Percentiles rank a stretch among this genome's conserved stretches.
Evolutionary conservation across 345 rosid species (phyloP).

Genomic region (Linum tenue): DNA sequence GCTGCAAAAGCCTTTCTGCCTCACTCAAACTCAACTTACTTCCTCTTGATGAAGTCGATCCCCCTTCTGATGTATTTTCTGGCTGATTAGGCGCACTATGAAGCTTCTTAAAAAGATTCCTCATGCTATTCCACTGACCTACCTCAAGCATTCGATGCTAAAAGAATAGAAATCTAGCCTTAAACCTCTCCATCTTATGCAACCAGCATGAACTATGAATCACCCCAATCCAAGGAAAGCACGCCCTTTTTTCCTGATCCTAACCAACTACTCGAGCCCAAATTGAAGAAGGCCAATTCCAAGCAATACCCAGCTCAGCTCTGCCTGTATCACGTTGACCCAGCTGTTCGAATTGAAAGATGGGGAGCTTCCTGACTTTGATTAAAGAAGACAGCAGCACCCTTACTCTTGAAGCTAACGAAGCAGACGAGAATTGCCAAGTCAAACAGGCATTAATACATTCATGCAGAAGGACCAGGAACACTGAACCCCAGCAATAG

Average conservation of each 20-base stretch:
- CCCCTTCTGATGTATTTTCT: slow-evolving; percentile 44
- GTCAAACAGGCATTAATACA: not conserved
- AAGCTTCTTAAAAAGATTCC: slow-evolving; percentile 85
- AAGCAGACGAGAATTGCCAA: not conserved
- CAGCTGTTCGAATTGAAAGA: slow-evolving; percentile 30
- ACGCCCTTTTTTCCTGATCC: slow-evolving; percentile 4
- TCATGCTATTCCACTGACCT: slow-evolving; percentile 46
- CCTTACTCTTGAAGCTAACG: slow-evolving; percentile 12
- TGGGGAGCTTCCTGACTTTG: slow-evolving; percentile 10
- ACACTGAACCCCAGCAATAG: not conserved
- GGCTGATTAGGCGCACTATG: slow-evolving; percentile 55
- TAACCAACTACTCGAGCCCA: slow-evolving; percentile 22
- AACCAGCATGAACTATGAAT: slow-evolving; percentile 40
- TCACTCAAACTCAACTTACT: slow-evolving; percentile 39
- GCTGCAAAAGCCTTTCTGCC: slow-evolving; percentile 28
- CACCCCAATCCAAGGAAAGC: slow-evolving; percentile 11
- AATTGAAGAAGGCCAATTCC: slow-evolving; percentile 25
- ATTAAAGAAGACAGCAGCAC: slow-evolving; percentile 6
- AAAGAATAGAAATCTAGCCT: slow-evolving; percentile 41
- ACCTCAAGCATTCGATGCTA: slow-evolving; percentile 28
- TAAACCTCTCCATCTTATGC: slow-evolving; percentile 60
- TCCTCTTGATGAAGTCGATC: slow-evolving; percentile 43
- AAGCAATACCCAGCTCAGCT: slow-evolving; percentile 26
- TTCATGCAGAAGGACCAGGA: slow-evolving; percentile 9
- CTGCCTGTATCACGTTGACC: slow-evolving; percentile 23